Evolutionary conservation across 106 monocot genomes (phyloP).

Genomic region (Amphibolis antarctica): DNA sequence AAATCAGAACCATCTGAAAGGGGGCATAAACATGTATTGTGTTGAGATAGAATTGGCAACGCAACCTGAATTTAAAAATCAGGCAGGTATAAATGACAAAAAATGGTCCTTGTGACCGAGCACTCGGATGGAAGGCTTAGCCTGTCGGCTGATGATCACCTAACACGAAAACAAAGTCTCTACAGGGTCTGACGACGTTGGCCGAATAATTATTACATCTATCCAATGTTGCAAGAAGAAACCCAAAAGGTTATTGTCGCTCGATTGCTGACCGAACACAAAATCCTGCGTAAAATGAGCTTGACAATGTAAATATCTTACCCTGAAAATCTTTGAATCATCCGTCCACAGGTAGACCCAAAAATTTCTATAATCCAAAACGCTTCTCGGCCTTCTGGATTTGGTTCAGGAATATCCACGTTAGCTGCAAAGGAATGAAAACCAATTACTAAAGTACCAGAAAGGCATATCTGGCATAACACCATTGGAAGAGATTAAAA

Average conservation of each 20-base stretch:
- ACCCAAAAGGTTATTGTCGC: not conserved
- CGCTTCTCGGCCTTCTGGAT: conserved; percentile 56
- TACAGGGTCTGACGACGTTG: not conserved
- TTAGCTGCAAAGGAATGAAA: conserved; percentile 34
- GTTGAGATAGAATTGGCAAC: too few species aligned
- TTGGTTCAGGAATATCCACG: conserved; percentile 82
- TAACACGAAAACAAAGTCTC: not conserved
- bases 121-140: not conserved
- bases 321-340: not conserved
- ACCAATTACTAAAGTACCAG: not conserved
- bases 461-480: not conserved
- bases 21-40: too few species aligned
- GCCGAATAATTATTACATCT: conserved; percentile 3
- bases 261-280: not conserved
- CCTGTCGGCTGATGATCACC: not conserved
- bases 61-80: too few species aligned
- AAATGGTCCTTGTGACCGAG: not conserved
- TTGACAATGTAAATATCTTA: not conserved
- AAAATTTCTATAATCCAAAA: conserved; percentile 24
- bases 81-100: not conserved
- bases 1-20: too few species aligned
- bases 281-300: not conserved
- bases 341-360: not conserved
- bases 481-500: too few species aligned
- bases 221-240: not conserved